Evolutionary conservation across 1,284 basidiomycete species (phyloP), one percentile per base, ranked within the genome.

Genomic region (Rhodotorula mucilaginosa): DNA sequence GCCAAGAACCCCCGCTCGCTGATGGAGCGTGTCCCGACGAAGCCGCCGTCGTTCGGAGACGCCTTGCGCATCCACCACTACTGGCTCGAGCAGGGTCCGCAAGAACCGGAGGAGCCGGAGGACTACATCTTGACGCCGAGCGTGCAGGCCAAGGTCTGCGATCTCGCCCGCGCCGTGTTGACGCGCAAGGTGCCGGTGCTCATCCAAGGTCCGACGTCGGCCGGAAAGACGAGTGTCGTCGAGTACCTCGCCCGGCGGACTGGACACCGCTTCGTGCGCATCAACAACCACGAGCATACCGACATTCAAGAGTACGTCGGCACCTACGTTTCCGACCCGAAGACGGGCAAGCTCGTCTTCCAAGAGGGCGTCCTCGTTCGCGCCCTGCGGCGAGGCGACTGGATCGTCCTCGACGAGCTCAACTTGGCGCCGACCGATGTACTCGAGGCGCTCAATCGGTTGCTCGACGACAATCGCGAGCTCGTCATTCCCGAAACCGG

Each of bases 221-320:
- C 91, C 65, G 97, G 97, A 56, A 99, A 99, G 84, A 99, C 97
- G 2, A 96, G 92, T 79, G 92, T 97, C 1, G 89, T 99, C 69
- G 95, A 98, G 82, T 98, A 97, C 81, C 87, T 99, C 31, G 96
- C 97, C 3, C 88, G 88, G 71, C 86, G 91, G 70, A 98, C 96
- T 0, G 96, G 97, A 0, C 97, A 99, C 83, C 87, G 88, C 46
- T 99, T 99, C 80, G 89, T 99, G 44, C 91, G 97, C 51, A 98
- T 99, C 86, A 99, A 99, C 84, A 99, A 99, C 79, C 97, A 99
- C 83, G 97, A 99, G 79, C 97, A 99, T 80, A 99, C 97, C 7
- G 97, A 99, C 81, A 95, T 83, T 65, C 97, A 99, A 80, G 97
- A 99, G 80, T 99, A 99, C 80, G 86, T 99, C 64, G 97, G 97